Percentiles rank a stretch among this genome's conserved stretches.
Evolutionary conservation across 2,329 filamentous ascomycete genomes (phyloP).

Genomic region (Sclerotinia trifoliorum): DNA sequence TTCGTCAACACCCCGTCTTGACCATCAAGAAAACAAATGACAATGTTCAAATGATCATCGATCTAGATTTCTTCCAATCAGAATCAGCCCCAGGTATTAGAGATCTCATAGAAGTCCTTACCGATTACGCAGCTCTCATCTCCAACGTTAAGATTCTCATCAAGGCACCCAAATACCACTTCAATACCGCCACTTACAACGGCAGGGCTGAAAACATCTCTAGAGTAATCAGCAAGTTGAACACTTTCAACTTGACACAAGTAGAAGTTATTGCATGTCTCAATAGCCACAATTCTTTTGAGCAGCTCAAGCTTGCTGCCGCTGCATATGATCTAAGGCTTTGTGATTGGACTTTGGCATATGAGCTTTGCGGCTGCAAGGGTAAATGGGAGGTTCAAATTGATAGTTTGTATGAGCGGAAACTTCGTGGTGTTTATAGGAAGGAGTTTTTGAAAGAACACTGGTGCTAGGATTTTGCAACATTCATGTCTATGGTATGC

Average conservation of each 20-base stretch:
- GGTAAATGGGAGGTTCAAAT: not conserved
- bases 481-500: not conserved
- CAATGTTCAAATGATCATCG: not conserved
- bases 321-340: not conserved
- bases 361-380: not conserved
- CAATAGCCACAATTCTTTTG: not conserved
- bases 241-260: not conserved
- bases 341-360: not conserved
- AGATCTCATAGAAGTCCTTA: not conserved
- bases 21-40: not conserved
- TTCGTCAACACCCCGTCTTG: not conserved
- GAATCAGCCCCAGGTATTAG: not conserved
- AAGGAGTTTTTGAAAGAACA: not conserved
- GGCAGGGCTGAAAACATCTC: not conserved
- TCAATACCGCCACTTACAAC: not conserved
- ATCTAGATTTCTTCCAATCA: not conserved
- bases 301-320: not conserved
- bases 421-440: not conserved
- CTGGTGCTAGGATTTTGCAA: no score
- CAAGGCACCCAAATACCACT: not conserved
- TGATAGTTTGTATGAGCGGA: not conserved
- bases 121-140: not conserved
- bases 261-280: not conserved
- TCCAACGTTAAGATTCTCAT: not conserved
- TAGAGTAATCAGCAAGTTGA: not conserved